These are phyloP conservation scores for Saccharomycopsis guyanensis DNA, from an alignment of 805 yeast genomes.

Conservation along the genomic window DNA sequence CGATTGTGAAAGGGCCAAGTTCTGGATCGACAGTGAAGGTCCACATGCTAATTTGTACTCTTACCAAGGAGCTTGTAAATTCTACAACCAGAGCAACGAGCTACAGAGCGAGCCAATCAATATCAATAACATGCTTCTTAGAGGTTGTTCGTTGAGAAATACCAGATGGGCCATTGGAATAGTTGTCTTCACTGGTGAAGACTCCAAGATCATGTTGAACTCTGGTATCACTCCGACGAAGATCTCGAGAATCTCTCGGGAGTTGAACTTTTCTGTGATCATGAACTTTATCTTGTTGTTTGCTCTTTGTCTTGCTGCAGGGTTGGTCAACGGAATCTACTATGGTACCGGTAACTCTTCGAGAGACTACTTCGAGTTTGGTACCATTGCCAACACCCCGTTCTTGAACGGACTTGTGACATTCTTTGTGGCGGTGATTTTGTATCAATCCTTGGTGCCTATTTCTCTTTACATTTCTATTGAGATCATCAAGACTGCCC, in stretches of 20 bases:
- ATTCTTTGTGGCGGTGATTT: constrained; percentile 68
- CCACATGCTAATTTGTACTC: constrained; percentile 74
- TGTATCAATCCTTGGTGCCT: constrained; percentile 76
- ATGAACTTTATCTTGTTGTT: constrained; percentile 61
- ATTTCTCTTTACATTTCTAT: constrained; percentile 75
- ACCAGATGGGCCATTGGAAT: constrained; percentile 79
- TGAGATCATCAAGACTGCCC: constrained; percentile 76
- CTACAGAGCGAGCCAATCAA: constrained; percentile 45
- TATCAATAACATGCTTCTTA: constrained; percentile 57
- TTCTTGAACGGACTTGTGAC: constrained; percentile 62
- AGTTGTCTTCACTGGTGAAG: constrained; percentile 70
- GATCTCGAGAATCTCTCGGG: constrained; percentile 64
- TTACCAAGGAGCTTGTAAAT: constrained; percentile 64
- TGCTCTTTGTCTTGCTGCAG: constrained; percentile 60
- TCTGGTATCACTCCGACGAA: constrained; percentile 76
- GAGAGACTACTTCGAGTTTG: constrained; percentile 59
- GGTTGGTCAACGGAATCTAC: constrained; percentile 61
- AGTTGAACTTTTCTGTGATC: constrained; percentile 61
- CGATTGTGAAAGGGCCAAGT: constrained; percentile 44
- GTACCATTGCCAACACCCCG: constrained; percentile 59
- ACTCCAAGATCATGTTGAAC: constrained; percentile 75
- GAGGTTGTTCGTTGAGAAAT: constrained; percentile 75
- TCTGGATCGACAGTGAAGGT: constrained; percentile 75
- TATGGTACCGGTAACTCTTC: constrained; percentile 43
- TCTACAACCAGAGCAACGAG: constrained; percentile 35